Base-by-base conservation (phyloP, 2,329 filamentous ascomycete genomes). In the Cladosporium sp. region DNA sequence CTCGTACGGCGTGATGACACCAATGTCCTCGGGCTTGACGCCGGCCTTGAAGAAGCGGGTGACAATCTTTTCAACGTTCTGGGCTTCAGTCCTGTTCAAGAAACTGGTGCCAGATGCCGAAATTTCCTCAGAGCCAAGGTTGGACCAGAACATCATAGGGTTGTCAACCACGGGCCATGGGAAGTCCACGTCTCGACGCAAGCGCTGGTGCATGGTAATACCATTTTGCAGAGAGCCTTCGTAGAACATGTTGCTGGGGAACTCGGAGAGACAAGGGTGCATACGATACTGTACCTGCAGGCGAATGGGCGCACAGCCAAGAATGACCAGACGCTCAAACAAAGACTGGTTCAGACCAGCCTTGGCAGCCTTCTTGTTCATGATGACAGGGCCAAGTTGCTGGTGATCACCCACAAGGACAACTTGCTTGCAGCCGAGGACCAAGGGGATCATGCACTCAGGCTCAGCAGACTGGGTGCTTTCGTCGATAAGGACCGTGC, bases 121-220 rank as follows among this genome's bases (percentile, higher is more conserved):
- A 60, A 99, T 99, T 79, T 99, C 95, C 79, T 99, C 95, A 67
- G 96, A 96, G 67, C 95, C 95, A 64, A 97, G 83, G 77, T 99
- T 99, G 29, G 93, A 96, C 95, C 95, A 99, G 82, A 99, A 99
- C 95, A 98, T 98, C 95, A 99, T 99, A 3, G 95, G 95, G 72
- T 89, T 92, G 76, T 98, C 94, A 23, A 84, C 87, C 33, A 97
- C 92, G 2, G 95, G 95, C 95, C 95, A 99, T 14, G 95, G 95
- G 78, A 99, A 99, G 78, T 99, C 95, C 31, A 99, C 92, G 73
- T 99, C 94, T 70, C 90, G 90, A 68, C 94, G 90, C 69, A 98
- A 85, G 67, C 95, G 90, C 75, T 96, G 90, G 71, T 92, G 89
- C 76, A 91, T 91, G 0, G 93, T 96, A 56, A 99, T 92, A 75